Percentiles rank a stretch among this genome's conserved stretches.
Conservation (phyloP, 2,329 filamentous ascomycete species). For the Dactylonectria estremocensis region DNA sequence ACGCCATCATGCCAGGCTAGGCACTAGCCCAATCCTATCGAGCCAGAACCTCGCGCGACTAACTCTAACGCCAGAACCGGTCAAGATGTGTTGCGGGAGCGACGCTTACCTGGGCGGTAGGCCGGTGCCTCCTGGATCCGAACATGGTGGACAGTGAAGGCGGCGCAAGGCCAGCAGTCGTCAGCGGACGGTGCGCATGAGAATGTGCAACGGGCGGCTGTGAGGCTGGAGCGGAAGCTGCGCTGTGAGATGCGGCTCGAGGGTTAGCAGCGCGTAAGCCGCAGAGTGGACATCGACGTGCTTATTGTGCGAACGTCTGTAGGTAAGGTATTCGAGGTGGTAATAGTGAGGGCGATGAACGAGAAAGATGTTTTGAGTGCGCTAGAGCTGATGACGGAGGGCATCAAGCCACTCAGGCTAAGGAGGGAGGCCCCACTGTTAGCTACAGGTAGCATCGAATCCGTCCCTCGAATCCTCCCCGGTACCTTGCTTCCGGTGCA, state of each 20-base stretch:
- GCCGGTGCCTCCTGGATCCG: slow-evolving; percentile 65
- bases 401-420: slow-evolving; percentile 44
- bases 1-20: neutral
- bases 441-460: slow-evolving; percentile 21
- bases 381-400: slow-evolving; percentile 46
- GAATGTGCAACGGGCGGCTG: slow-evolving; percentile 13
- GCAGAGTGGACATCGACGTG: slow-evolving; percentile 29
- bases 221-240: slow-evolving; percentile 19
- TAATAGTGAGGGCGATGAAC: slow-evolving; percentile 2
- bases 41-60: slow-evolving; percentile 33
- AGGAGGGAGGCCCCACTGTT: slow-evolving; percentile 32
- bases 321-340: no score
- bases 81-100: slow-evolving; percentile 38
- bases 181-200: slow-evolving; percentile 44
- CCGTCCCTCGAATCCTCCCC: neutral
- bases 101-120: slow-evolving; percentile 65
- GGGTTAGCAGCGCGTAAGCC: slow-evolving; percentile 21
- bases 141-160: slow-evolving; percentile 59
- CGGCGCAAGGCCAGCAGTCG: slow-evolving; percentile 31
- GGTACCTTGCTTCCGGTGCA: slow-evolving; percentile 15
- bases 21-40: slow-evolving; percentile 9
- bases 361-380: slow-evolving; percentile 32
- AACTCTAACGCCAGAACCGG: slow-evolving; percentile 46
- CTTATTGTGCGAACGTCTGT: slow-evolving; percentile 18
- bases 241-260: slow-evolving; percentile 31